phyloP scores from a whole-genome alignment of 306 rosid genomes.

The Sicyos baderoa region DNA sequence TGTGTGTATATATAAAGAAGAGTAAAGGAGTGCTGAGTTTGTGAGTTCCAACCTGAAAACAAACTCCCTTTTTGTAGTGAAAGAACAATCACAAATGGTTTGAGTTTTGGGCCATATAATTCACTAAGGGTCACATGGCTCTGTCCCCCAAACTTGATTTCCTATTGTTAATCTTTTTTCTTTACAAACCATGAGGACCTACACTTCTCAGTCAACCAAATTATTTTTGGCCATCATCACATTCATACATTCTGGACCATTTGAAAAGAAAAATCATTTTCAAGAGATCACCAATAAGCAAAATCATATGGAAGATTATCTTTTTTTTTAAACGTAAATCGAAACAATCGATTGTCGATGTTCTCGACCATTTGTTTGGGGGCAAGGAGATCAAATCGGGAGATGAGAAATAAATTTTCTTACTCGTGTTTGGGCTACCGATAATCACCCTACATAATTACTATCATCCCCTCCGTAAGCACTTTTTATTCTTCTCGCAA shows the following conservation, averaged over 20 bases:
- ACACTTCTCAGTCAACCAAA: constrained; percentile 15
- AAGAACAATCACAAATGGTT: constrained; percentile 8
- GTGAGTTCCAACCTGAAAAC: constrained; percentile 5
- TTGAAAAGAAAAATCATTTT: constrained; percentile 9
- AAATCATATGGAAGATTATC: constrained; percentile 4
- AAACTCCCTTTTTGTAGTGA: constrained; percentile 8
- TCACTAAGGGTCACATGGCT: constrained; percentile 10
- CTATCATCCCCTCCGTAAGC: too few relatives aligned
- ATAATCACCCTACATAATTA: too few relatives aligned
- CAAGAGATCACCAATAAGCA: constrained; percentile 13
- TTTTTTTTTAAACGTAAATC: constrained; percentile 11
- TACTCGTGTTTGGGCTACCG: too few relatives aligned
- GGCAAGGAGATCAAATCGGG: too few relatives aligned
- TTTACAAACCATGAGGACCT: constrained; percentile 16
- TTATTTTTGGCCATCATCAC: constrained; percentile 15
- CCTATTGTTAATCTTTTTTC: neutral
- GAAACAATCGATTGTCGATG: neutral
- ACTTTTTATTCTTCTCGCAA: too few relatives aligned
- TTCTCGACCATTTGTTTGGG: neutral
- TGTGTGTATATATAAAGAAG: constrained; percentile 7
- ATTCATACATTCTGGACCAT: constrained; percentile 17
- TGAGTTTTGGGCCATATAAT: constrained; percentile 17
- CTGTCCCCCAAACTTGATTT: constrained; percentile 16
- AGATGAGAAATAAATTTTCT: too few relatives aligned
- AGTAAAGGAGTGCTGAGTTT: neutral